phyloP scores from a whole-genome alignment of 2,329 filamentous ascomycete genomes.

The Cercospora berteroae region DNA sequence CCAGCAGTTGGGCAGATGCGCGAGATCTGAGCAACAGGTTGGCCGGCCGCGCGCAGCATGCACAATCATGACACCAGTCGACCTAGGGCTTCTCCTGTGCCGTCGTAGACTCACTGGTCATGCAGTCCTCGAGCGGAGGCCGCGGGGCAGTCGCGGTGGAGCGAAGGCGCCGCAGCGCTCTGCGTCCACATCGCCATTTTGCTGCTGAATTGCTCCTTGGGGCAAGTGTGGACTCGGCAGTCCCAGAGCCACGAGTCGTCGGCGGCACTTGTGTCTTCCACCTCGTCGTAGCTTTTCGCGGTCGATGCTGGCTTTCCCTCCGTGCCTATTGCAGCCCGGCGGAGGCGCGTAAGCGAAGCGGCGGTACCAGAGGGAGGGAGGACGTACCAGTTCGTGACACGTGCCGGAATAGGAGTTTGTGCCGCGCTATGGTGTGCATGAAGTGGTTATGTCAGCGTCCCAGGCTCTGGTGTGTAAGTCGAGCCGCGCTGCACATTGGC shows the following conservation, averaged over 20 bases:
- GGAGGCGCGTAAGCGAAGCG: not conserved
- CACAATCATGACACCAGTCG: not conserved
- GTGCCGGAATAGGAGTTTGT: not conserved
- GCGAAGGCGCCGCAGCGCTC: not conserved
- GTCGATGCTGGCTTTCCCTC: not conserved
- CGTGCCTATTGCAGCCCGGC: not conserved
- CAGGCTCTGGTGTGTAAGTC: conserved; percentile 1
- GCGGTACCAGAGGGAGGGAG: not conserved
- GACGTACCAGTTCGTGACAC: not conserved
- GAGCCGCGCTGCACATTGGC: not conserved
- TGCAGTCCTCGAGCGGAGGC: not conserved
- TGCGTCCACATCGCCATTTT: not conserved
- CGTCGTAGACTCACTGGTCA: not conserved
- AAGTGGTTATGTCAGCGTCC: not conserved
- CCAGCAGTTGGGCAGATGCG: not conserved
- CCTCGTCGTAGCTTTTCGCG: not conserved
- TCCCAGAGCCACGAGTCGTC: not conserved
- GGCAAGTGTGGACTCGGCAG: not conserved
- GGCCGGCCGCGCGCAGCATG: not conserved
- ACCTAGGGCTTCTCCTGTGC: not conserved
- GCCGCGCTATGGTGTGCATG: not conserved
- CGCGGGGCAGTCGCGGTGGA: not conserved
- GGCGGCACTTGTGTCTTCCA: not conserved
- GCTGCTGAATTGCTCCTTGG: not conserved
- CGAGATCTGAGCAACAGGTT: not conserved